Evolutionary conservation across 371 early-diverging fungal species (phyloP).

Genomic region (Mucor irregularis): DNA sequence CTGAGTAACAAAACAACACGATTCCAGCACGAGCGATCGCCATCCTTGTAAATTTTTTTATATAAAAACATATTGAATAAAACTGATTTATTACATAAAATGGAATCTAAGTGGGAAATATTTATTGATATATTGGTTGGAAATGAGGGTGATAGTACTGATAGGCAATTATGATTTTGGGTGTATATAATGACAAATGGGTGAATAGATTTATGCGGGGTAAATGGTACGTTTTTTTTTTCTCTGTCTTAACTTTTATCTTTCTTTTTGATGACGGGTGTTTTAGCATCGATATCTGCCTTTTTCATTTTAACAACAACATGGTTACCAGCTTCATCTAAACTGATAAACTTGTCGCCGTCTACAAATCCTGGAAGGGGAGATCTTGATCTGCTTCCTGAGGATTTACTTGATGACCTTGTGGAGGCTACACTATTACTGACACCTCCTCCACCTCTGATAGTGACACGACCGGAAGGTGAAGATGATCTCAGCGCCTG

Average conservation of each 20-base stretch:
- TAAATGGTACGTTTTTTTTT: not conserved
- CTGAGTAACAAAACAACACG: too few relatives aligned
- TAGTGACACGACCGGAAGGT: slow-evolving; percentile 41
- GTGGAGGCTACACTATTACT: slow-evolving; percentile 29
- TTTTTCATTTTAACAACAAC: slow-evolving; percentile 45
- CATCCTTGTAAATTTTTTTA: too few relatives aligned
- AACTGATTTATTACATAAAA: too few relatives aligned
- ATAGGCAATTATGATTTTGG: too few relatives aligned
- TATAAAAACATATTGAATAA: too few relatives aligned
- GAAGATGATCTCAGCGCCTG: slow-evolving; percentile 31
- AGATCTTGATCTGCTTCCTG: slow-evolving; percentile 30
- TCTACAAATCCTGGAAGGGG: slow-evolving; percentile 40
- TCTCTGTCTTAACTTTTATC: not conserved
- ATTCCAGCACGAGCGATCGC: too few relatives aligned
- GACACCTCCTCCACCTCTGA: slow-evolving; percentile 38
- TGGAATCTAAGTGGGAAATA: too few relatives aligned
- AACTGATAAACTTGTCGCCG: slow-evolving; percentile 43
- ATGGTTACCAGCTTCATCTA: slow-evolving; percentile 48
- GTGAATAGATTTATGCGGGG: not conserved
- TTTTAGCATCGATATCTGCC: slow-evolving; percentile 39
- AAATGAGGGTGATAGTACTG: too few relatives aligned
- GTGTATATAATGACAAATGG: too few relatives aligned
- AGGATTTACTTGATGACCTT: slow-evolving; percentile 36
- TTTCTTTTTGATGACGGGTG: slow-evolving; percentile 27
- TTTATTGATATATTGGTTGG: too few relatives aligned